Conservation (phyloP, 495 filamentous ascomycete genomes). For the Podospora pseudoanserina region DNA sequence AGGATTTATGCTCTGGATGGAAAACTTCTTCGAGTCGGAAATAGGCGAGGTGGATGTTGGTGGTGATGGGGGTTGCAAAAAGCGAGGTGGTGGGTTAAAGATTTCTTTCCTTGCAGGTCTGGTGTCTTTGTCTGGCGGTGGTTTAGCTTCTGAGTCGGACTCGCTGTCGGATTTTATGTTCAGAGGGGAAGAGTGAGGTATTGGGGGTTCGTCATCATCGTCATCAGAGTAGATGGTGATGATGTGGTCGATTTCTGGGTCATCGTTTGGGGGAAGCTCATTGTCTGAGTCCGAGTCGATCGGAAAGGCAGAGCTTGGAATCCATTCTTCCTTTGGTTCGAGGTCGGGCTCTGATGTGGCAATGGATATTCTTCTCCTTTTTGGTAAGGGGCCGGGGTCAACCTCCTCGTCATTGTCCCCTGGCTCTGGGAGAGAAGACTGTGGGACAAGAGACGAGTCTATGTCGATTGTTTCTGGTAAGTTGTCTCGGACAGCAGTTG, state of each 20-base stretch:
- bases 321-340: conserved; percentile 7
- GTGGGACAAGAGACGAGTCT: conserved; percentile 26
- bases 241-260: neutral
- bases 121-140: neutral
- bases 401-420: conserved; percentile 9
- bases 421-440: conserved; percentile 16
- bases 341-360: conserved; percentile 18
- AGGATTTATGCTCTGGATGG: neutral
- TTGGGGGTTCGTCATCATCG: neutral
- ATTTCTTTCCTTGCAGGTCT: neutral
- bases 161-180: neutral
- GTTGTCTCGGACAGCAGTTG: conserved; percentile 3
- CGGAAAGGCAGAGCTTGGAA: conserved; percentile 2
- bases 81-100: neutral
- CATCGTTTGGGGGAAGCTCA: neutral
- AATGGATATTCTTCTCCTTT: conserved; percentile 30
- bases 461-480: conserved; percentile 37
- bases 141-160: neutral
- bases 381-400: conserved; percentile 22
- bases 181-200: neutral
- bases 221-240: neutral
- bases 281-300: conserved; percentile 1
- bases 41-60: neutral
- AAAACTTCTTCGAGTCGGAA: neutral
- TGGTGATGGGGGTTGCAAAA: conserved; percentile 4